Conservation (phyloP, 257 asterid genomes). For the Pogostemon cablin region DNA sequence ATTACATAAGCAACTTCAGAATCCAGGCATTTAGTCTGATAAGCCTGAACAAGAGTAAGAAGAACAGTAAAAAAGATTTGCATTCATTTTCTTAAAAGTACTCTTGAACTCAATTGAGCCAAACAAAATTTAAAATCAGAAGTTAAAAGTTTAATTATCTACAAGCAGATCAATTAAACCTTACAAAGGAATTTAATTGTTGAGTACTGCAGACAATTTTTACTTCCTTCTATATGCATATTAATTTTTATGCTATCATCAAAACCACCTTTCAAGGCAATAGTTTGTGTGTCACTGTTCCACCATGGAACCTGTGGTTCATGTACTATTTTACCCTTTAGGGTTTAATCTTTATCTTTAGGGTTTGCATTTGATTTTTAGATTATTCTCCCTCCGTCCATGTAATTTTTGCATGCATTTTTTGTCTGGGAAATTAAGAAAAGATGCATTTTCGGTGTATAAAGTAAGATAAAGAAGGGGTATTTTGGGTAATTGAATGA, state of each 20-base stretch:
- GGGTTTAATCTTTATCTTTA: no score
- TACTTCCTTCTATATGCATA: background rate
- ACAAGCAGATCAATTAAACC: background rate
- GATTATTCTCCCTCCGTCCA: no score
- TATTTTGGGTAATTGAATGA: no score
- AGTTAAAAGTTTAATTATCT: background rate
- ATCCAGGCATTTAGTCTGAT: background rate
- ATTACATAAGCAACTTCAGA: background rate
- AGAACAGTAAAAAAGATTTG: background rate
- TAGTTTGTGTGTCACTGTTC: no score
- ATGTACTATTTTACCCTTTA: no score
- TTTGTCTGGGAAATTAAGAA: no score
- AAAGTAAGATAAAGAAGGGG: no score
- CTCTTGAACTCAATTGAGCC: background rate
- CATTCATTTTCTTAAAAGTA: background rate
- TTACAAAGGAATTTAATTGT: background rate
- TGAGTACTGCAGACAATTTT: background rate
- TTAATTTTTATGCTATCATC: background rate
- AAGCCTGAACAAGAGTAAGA: background rate
- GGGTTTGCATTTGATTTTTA: no score
- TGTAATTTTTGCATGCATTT: no score
- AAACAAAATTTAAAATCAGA: conserved; percentile 5
- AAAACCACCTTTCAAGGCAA: background rate
- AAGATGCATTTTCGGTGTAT: no score
- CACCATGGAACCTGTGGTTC: no score